Evolutionary conservation across 805 yeast species (phyloP).

Genomic region (Henningerozyma blattae): DNA sequence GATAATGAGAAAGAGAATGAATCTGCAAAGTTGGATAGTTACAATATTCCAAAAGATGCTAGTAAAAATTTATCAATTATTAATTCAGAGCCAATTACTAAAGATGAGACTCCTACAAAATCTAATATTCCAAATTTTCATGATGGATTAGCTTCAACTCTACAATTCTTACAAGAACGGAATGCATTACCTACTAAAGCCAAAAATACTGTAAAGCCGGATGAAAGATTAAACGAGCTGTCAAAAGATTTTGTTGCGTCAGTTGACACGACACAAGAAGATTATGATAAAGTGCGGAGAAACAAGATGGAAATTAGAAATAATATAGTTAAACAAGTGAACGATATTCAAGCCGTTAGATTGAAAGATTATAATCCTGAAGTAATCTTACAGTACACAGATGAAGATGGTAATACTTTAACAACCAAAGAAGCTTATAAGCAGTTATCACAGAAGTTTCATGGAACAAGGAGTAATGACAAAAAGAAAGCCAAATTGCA

Average conservation of each 20-base stretch:
- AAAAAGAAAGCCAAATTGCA: constrained; percentile 14
- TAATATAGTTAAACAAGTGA: constrained; percentile 2
- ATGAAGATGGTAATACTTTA: constrained; percentile 48
- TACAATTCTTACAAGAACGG: constrained; percentile 12
- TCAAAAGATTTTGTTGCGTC: not conserved
- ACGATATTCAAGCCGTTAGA: constrained; percentile 20
- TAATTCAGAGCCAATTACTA: not conserved
- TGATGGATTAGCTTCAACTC: constrained; percentile 21
- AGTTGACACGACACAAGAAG: not conserved
- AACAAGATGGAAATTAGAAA: not conserved
- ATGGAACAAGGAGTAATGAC: constrained; percentile 36
- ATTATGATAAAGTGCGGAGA: too few species aligned
- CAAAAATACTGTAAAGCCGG: too few species aligned
- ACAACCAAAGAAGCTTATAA: constrained; percentile 65
- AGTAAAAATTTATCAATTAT: too few species aligned
- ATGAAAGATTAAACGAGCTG: not conserved
- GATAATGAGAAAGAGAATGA: not conserved
- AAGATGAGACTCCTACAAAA: not conserved
- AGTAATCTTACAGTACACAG: constrained; percentile 42
- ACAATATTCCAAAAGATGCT: too few species aligned
- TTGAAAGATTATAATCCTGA: constrained; percentile 32
- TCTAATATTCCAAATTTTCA: constrained; percentile 10
- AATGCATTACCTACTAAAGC: constrained; percentile 4
- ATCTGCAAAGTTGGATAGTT: not conserved
- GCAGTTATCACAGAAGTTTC: constrained; percentile 65